Evolutionary conservation across 768 basidiomycete species (phyloP).

Genomic region (Tricholoma hemisulphureum): DNA sequence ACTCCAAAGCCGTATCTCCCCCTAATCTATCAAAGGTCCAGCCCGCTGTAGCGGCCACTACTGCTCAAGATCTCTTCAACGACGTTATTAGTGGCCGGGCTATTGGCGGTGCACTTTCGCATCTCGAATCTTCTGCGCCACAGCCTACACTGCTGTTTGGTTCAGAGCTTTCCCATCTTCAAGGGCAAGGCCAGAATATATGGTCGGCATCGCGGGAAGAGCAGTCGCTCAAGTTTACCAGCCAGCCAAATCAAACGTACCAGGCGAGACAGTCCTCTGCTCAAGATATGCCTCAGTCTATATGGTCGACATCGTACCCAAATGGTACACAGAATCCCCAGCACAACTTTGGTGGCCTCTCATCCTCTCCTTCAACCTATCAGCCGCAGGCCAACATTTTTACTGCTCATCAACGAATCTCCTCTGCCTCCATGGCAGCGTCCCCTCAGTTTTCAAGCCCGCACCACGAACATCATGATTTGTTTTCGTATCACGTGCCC

Average conservation of each 20-base stretch:
- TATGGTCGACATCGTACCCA: conserved; percentile 35
- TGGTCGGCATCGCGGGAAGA: conserved; percentile 65
- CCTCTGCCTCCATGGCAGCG: conserved; percentile 23
- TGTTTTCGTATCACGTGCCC: conserved; percentile 23
- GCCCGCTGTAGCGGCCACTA: conserved; percentile 39
- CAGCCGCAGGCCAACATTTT: conserved; percentile 11
- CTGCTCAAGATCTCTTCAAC: conserved; percentile 67
- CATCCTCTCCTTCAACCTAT: conserved; percentile 10
- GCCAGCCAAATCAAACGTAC: conserved; percentile 32
- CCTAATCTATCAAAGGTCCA: conserved; percentile 14
- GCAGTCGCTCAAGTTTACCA: conserved; percentile 35
- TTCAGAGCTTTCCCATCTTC: conserved; percentile 42
- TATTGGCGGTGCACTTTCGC: conserved; percentile 15
- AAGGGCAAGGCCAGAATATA: conserved; percentile 52
- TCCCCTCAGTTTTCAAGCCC: conserved; percentile 23
- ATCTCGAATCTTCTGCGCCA: conserved; percentile 32
- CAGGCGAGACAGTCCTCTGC: conserved; percentile 29
- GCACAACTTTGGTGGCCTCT: conserved; percentile 21
- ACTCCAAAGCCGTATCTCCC: conserved; percentile 20
- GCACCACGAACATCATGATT: conserved; percentile 22
- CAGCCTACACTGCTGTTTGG: conserved; percentile 53
- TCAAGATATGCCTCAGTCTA: conserved; percentile 32
- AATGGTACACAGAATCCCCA: conserved; percentile 31
- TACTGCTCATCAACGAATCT: conserved; percentile 26
- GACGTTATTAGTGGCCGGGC: conserved; percentile 44